Evolutionary conservation across 2,329 filamentous ascomycete genomes (phyloP).

Genomic region (Macrophomina pseudophaseolina): DNA sequence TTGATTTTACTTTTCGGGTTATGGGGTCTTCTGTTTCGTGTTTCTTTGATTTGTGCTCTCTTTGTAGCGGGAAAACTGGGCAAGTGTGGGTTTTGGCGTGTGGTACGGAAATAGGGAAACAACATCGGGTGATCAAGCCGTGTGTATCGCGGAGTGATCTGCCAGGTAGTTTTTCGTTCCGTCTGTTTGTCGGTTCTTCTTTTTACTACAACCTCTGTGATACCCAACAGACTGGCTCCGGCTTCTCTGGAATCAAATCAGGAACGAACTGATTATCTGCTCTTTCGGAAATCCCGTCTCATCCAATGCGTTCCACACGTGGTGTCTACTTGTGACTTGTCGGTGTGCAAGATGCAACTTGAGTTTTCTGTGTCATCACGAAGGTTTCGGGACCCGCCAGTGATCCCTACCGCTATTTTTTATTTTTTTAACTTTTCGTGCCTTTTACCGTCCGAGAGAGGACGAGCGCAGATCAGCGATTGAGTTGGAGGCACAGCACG

Average conservation of each 20-base stretch:
- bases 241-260: constrained; percentile 5
- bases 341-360: background rate
- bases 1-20: constrained; percentile 8
- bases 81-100: constrained; percentile 3
- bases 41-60: background rate
- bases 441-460: background rate
- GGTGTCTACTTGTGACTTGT: background rate
- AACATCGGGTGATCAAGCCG: background rate
- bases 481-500: background rate
- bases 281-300: constrained; percentile 4
- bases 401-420: background rate
- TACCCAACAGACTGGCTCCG: constrained; percentile 18
- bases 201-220: constrained; percentile 11
- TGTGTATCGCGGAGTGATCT: background rate
- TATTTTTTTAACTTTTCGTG: no score
- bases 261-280: background rate
- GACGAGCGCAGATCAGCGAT: constrained; percentile 6
- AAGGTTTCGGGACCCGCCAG: background rate
- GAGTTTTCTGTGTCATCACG: background rate
- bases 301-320: constrained; percentile 17
- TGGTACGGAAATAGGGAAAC: constrained; percentile 9
- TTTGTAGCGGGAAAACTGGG: background rate
- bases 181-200: background rate
- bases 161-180: background rate
- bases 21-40: background rate